These are phyloP conservation scores for Aegilops bicornis DNA, from an alignment of 176 grass and related monocot species.

Conservation along the genomic window DNA sequence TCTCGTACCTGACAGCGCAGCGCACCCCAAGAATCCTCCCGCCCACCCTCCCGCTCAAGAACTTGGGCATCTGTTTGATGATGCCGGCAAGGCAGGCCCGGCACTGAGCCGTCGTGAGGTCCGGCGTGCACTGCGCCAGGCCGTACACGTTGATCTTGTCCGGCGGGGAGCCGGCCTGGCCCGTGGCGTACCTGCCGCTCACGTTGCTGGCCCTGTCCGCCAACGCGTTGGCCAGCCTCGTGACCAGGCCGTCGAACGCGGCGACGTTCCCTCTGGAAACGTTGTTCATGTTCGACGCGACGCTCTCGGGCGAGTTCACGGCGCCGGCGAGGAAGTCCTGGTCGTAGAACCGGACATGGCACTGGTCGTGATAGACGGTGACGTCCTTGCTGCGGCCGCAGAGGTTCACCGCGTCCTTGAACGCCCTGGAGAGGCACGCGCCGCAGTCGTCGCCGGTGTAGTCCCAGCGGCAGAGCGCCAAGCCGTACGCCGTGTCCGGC, in stretches of 20 bases:
- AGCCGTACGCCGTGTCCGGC: constrained; percentile 34
- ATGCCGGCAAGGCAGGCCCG: constrained; percentile 22
- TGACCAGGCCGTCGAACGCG: constrained; percentile 31
- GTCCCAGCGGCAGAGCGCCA: constrained; percentile 54
- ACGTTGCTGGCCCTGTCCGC: constrained; percentile 17
- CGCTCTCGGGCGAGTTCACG: constrained; percentile 19
- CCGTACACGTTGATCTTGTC: constrained; percentile 20
- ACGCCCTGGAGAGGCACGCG: constrained; percentile 22
- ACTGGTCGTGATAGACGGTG: constrained; percentile 50
- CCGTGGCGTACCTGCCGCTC: constrained; percentile 26
- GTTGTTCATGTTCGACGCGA: constrained; percentile 32
- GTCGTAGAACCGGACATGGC: constrained; percentile 40
- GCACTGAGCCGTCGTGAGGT: constrained; percentile 37
- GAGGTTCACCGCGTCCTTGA: background rate
- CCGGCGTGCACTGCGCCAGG: constrained; percentile 50
- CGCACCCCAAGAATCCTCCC: constrained; percentile 49
- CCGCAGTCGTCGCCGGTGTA: background rate
- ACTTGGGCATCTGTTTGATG: background rate
- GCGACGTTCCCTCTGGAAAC: background rate
- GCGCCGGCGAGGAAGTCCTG: constrained; percentile 30
- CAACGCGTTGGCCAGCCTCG: constrained; percentile 6
- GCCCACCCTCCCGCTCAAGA: constrained; percentile 10
- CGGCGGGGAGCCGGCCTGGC: constrained; percentile 35
- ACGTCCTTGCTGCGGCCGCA: constrained; percentile 35
- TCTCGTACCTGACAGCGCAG: constrained; percentile 56